A percentile compares a stretch with the other conserved stretches of the same genome.
Conservation (phyloP, 2,329 filamentous ascomycete genomes). For the Ceratocystis alfenasii region DNA sequence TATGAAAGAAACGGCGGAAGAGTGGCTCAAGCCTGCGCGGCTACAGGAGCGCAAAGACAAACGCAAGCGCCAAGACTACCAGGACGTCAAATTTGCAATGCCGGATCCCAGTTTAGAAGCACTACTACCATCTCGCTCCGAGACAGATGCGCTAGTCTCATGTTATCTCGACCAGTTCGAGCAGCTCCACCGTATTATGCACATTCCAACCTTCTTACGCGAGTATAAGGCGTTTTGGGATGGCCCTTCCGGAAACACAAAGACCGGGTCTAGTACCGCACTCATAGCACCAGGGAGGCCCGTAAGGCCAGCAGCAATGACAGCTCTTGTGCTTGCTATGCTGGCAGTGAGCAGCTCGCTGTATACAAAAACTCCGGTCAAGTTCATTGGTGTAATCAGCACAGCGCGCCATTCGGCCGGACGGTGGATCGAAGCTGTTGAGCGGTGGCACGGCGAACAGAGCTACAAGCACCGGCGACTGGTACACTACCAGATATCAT, state of each 20-base stretch:
- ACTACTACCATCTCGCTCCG: slow-evolving; percentile 37
- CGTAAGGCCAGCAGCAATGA: slow-evolving; percentile 42
- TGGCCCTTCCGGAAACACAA: slow-evolving; percentile 26
- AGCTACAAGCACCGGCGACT: slow-evolving; percentile 50
- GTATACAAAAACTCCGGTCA: slow-evolving; percentile 40
- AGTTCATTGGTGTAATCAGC: slow-evolving; percentile 46
- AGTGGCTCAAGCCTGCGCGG: slow-evolving; percentile 48
- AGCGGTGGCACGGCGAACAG: slow-evolving; percentile 43
- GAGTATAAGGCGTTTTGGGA: slow-evolving; percentile 47
- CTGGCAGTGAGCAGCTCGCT: slow-evolving; percentile 48
- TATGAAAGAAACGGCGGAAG: slow-evolving; percentile 50
- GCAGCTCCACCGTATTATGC: slow-evolving; percentile 45
- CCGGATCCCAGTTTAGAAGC: slow-evolving; percentile 40
- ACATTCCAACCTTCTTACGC: slow-evolving; percentile 46
- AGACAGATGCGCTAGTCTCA: slow-evolving; percentile 38
- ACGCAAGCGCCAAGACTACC: slow-evolving; percentile 40
- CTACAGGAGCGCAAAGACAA: slow-evolving; percentile 46
- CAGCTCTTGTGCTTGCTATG: slow-evolving; percentile 47
- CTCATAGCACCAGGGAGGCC: neutral
- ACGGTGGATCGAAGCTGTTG: slow-evolving; percentile 45
- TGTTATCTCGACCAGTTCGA: slow-evolving; percentile 45
- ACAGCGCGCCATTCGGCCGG: slow-evolving; percentile 43
- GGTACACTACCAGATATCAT: slow-evolving; percentile 49
- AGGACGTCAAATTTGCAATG: slow-evolving; percentile 38
- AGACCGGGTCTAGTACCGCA: neutral